Conservation (phyloP, 176 grass and related monocot genomes). For the Oryza glumipatula region DNA sequence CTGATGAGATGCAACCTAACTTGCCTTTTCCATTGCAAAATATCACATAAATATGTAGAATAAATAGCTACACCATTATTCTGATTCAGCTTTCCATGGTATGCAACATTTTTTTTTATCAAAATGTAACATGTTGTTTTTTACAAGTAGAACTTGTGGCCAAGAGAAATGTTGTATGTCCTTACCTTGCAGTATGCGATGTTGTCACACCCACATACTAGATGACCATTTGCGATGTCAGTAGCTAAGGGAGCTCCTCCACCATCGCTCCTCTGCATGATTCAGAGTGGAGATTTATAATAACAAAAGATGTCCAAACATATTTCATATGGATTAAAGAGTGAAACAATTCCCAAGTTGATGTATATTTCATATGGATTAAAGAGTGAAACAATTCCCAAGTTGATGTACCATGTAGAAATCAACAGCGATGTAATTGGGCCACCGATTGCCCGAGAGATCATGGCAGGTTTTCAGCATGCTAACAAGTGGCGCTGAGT, state of each 20-base stretch:
- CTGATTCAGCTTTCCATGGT: neutral
- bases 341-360: neutral
- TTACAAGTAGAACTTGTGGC: neutral
- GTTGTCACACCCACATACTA: conserved; percentile 75
- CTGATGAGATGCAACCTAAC: neutral
- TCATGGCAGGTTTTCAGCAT: conserved; percentile 84
- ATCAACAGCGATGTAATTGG: conserved; percentile 94
- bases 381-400: neutral
- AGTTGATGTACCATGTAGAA: conserved; percentile 74
- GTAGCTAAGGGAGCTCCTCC: conserved; percentile 68
- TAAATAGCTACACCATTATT: neutral
- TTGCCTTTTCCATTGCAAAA: neutral
- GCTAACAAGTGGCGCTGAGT: conserved; percentile 70
- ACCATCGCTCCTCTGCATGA: conserved; percentile 56
- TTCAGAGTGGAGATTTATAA: neutral
- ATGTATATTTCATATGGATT: conserved; percentile 27
- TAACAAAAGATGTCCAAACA: neutral
- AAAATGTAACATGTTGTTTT: neutral
- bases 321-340: neutral
- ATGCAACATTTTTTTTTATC: too few relatives aligned
- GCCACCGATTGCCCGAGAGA: conserved; percentile 83
- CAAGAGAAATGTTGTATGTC: neutral
- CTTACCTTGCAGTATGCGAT: conserved; percentile 79
- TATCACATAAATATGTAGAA: neutral
- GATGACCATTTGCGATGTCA: conserved; percentile 70